Evolutionary conservation across 192 early-diverging fungal species (phyloP), one percentile per base, ranked within the genome.

Genomic region (Obelidium mucronatum): DNA sequence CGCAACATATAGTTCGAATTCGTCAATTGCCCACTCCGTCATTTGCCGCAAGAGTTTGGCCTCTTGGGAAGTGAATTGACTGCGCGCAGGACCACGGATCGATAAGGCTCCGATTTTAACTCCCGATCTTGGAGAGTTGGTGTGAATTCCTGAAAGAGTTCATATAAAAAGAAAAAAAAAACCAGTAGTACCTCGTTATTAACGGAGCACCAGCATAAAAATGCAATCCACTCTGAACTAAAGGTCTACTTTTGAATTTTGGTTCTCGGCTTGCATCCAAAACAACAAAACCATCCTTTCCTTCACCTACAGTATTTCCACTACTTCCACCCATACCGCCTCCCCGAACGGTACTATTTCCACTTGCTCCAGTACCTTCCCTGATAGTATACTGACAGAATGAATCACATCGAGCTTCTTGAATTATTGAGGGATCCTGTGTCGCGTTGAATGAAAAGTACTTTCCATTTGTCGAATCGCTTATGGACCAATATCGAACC

Each of bases 331-430:
- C 19, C 44, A 6, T 19, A 48, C 44, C 44, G 19, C 11, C 44
- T 15, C 0, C 44, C 19, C 11, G 11, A 15, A 19, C 44, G 19
- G 0, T 19, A 48, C 44, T 19, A 15, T 19, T 19, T 15, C 44
- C 44, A 0, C 15, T 2, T 26, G 31, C 48, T 48, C 48, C 35
- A 35, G 62, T 40, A 1, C 55, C 75, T 15, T 76, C 75, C 2
- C 75, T n/a, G n/a, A 76, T 76, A 31, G 65, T 51, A 37, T 76
- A 76, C 30, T 76, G 75, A 33, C 75, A 76, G 35, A 76, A 76
- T 17, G 75, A 66, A 40, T 76, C 75, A 30, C 33, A n/a, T 6
- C 75, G 40, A 6, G 39, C 26, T 48, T 76, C 75, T 26, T 33
- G 22, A 15, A 56, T 3, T 6, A 36, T 26, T 11, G 31, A 66